Base-by-base conservation (phyloP, 1,284 basidiomycete genomes). In the Tilletia caries region DNA sequence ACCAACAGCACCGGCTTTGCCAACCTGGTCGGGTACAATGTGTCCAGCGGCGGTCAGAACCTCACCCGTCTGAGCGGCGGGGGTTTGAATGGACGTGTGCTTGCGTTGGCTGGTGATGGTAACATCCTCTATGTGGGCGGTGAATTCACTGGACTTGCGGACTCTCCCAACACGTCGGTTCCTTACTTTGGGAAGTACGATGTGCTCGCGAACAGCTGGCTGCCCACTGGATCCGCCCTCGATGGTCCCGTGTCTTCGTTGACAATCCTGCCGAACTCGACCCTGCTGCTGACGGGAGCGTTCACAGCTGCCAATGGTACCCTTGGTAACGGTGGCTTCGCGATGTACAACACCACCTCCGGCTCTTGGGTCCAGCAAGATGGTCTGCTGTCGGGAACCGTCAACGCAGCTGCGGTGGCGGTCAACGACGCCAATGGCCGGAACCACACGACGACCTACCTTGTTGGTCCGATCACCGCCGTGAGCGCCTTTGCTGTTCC, bases 101-200 rank as follows among this genome's bases (percentile, higher is more conserved):
- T 50, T 5, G 73, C 74, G 1, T 68, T 84, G 25, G 70, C 75
- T n/a, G 71, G 67, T 34, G 67, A 81, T 20, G 75, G 76, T 18
- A 78, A 73, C 76, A 86, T 85, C 10, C 84, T 98, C 33, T 97
- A 88, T 81, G 89, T 94, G 60, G 95, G 93, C 41, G 95, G 95
- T 1, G 86, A 89, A 2, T 98, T 98, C 85, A 88, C 87, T 1
- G 88, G 90, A 73, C 92, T 92, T 0, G 84, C 85, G 54, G 87
- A 88, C 67, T 58, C 64, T 66, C 85, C 94, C 12, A 33, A 52
- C 25, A 84, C 85, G 54, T 87, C 65, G 4, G 67, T 70, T 0
- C 65, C 68, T 8, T 75, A 90, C 69, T 83, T 98, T 48, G 93
- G 91, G 0, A 79, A 88, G 68, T 98, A 95, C 85, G 88, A 94